Percentiles rank a stretch among this genome's conserved stretches.
phyloP scores from a whole-genome alignment of 2,329 filamentous ascomycete genomes.

The Cladosporium phlei region DNA sequence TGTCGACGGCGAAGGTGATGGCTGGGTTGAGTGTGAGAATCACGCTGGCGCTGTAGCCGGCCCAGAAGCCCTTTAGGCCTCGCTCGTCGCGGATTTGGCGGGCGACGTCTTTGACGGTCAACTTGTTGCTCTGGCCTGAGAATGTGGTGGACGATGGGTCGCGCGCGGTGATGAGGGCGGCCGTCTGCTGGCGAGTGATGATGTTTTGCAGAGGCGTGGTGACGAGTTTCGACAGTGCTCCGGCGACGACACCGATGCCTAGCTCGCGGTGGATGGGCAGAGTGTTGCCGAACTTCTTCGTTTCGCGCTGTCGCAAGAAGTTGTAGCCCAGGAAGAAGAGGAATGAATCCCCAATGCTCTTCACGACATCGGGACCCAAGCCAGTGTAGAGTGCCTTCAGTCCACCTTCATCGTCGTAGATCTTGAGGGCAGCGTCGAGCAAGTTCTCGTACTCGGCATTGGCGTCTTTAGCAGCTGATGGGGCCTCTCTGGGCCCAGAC shows the following conservation, averaged over 20 bases:
- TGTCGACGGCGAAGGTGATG: slow-evolving; percentile 79
- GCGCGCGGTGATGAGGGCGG: slow-evolving; percentile 46
- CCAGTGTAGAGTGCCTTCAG: slow-evolving; percentile 60
- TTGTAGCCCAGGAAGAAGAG: slow-evolving; percentile 82
- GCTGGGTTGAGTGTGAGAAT: slow-evolving; percentile 80
- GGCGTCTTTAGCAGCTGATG: slow-evolving; percentile 30
- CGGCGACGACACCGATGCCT: slow-evolving; percentile 66
- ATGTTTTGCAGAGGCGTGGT: slow-evolving; percentile 80
- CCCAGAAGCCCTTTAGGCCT: slow-evolving; percentile 75
- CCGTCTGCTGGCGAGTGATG: slow-evolving; percentile 75
- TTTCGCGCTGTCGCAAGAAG: slow-evolving; percentile 43
- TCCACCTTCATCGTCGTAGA: slow-evolving; percentile 68
- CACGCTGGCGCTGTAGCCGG: slow-evolving; percentile 76
- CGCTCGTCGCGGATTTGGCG: slow-evolving; percentile 62
- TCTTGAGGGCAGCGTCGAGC: slow-evolving; percentile 64
- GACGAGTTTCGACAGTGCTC: slow-evolving; percentile 67
- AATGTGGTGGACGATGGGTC: slow-evolving; percentile 30
- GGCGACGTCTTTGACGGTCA: slow-evolving; percentile 53
- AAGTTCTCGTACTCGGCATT: slow-evolving; percentile 58
- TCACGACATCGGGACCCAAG: slow-evolving; percentile 39
- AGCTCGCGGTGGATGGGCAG: slow-evolving; percentile 68
- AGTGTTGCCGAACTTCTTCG: slow-evolving; percentile 13
- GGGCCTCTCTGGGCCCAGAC: slow-evolving; percentile 33
- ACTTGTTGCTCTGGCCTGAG: slow-evolving; percentile 25
- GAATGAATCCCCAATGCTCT: slow-evolving; percentile 64